Evolutionary conservation across 1,139 yeast genomes (phyloP).

Genomic region (Zygosaccharomyces sapae): DNA sequence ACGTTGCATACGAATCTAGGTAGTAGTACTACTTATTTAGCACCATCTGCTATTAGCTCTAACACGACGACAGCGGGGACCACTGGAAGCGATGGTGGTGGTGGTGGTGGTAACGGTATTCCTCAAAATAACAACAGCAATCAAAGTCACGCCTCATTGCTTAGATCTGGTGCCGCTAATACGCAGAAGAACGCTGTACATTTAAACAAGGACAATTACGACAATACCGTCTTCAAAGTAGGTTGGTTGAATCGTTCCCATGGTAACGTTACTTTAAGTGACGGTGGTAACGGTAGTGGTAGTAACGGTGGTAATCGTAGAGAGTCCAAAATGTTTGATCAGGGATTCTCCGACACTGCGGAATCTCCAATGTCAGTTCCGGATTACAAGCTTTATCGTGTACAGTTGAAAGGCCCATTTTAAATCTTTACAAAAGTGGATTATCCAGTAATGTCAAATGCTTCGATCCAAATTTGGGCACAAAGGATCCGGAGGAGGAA

Average conservation of each 20-base stretch:
- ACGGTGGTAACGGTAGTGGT: slow-evolving; percentile 14
- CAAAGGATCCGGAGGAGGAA: slow-evolving; percentile 9
- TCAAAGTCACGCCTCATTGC: not conserved
- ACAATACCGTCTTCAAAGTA: slow-evolving; percentile 39
- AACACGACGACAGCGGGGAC: not conserved
- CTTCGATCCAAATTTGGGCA: slow-evolving; percentile 38
- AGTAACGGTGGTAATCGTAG: slow-evolving; percentile 24
- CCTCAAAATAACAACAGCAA: not conserved
- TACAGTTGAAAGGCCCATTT: slow-evolving; percentile 63
- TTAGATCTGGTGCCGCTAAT: not conserved
- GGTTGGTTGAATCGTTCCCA: slow-evolving; percentile 48
- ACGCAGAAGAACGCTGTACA: slow-evolving; percentile 4
- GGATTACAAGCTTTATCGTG: slow-evolving; percentile 47
- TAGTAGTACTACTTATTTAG: not conserved
- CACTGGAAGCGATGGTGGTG: not conserved
- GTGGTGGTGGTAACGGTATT: not conserved
- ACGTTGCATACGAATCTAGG: slow-evolving; percentile 3
- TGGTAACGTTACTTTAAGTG: slow-evolving; percentile 39
- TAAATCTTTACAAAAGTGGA: slow-evolving; percentile 55
- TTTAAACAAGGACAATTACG: slow-evolving; percentile 37
- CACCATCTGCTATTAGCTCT: slow-evolving; percentile 2
- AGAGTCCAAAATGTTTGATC: slow-evolving; percentile 27
- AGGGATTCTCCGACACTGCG: slow-evolving; percentile 6
- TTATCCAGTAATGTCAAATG: slow-evolving; percentile 46
- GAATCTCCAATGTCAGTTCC: slow-evolving; percentile 25